Conservation (phyloP, 495 filamentous ascomycete species). For the Evernia prunastri region DNA sequence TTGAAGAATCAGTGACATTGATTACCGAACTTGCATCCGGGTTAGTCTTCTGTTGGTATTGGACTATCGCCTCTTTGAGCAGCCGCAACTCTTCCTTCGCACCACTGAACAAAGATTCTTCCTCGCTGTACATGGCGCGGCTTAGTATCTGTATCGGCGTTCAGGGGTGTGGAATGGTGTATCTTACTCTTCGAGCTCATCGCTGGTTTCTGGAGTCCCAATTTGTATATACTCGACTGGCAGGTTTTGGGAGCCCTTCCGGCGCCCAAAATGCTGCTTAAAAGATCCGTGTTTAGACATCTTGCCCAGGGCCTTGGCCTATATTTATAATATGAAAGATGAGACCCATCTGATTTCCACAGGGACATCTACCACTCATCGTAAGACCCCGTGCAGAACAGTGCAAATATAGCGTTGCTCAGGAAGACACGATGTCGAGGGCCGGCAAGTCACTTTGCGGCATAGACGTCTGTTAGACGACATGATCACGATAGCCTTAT, state of each 20-base stretch:
- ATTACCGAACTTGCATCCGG: background rate
- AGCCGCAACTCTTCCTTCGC: background rate
- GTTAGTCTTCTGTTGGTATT: background rate
- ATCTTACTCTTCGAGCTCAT: background rate
- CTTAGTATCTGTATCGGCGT: background rate
- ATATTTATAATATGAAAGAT: background rate
- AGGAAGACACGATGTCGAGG: too few relatives aligned
- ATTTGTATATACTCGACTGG: conserved; percentile 9
- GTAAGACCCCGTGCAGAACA: background rate
- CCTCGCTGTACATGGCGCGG: background rate
- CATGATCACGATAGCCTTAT: too few relatives aligned
- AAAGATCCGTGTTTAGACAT: background rate
- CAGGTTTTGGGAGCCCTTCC: background rate
- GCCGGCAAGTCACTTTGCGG: background rate
- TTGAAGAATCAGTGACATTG: background rate
- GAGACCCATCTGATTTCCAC: too few relatives aligned
- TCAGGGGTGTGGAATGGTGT: background rate
- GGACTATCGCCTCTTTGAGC: background rate
- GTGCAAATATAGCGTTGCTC: too few relatives aligned
- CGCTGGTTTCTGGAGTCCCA: background rate
- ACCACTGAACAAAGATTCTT: background rate
- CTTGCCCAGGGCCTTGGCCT: background rate
- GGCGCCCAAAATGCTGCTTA: background rate
- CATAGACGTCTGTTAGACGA: too few relatives aligned
- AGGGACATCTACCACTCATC: background rate